Base-by-base conservation (phyloP, 192 early-diverging fungal species). In the Gigaspora rosea region DNA sequence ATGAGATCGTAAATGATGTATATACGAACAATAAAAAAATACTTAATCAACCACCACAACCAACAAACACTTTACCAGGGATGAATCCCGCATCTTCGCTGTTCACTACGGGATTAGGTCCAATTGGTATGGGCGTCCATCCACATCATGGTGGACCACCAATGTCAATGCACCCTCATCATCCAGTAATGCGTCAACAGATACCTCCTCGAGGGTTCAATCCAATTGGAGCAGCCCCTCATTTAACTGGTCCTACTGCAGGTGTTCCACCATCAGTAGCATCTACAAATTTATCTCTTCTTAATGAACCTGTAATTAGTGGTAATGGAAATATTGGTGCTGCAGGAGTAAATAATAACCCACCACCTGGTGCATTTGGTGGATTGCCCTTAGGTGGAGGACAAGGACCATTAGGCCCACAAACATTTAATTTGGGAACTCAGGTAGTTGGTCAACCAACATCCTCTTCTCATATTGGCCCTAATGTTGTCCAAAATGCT, bases 401-500 rank as follows among this genome's bases (percentile, higher is more conserved):
- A 41, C 74, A 62, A 79, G 71, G 33, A 61, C 75, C 51, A 80
- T 56, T 50, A 20, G 59, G 20, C 32, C 63, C 6, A 74, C 80
- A 70, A 52, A 62, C 32, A 67, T 62, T 59, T 78, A 79, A 65
- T 79, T 78, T 50, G 13, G 64, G 61, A 18, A 75, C 18, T 63
- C 49, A 72, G 78, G 67, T 63, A 15, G 49, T 54, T 77, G 77
- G 47, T 76, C 83, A 62, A 79, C 80, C 83, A 36, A 57, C 77
- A 13, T 49, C 78, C 9, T 36, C 79, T 8, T 80, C 80, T 68
- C 74, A 80, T 13, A 81, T 83, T 15, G 78, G 70, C 36, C 66
- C 80, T 20, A 79, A 78, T 41, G 74, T 80, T 46, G 68, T 73
- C 10, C 78, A 78, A 22, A 81, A 76, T 80, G 73, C 80, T 18